A percentile compares a stretch with the other conserved stretches of the same genome.
Conservation (phyloP, 2,329 filamentous ascomycete genomes). For the Xylariaceae sp. region DNA sequence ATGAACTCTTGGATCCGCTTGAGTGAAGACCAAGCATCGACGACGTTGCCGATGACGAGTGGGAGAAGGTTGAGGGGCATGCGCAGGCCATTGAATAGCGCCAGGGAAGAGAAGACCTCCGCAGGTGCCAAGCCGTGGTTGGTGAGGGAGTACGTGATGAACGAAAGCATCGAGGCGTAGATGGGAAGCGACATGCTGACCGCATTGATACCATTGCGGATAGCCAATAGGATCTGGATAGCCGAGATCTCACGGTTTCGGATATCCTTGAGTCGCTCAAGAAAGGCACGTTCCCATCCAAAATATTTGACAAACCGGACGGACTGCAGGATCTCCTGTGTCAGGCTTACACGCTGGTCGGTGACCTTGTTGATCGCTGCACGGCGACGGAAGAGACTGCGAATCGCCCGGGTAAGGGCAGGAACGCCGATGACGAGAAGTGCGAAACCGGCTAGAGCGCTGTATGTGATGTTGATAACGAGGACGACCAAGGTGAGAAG, state of each 20-base stretch:
- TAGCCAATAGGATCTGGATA: slow-evolving; percentile 79
- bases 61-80: slow-evolving; percentile 88
- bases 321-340: slow-evolving; percentile 85
- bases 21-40: slow-evolving; percentile 83
- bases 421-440: slow-evolving; percentile 77
- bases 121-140: slow-evolving; percentile 68
- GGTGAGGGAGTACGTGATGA: slow-evolving; percentile 73
- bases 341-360: slow-evolving; percentile 85
- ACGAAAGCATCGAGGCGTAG: slow-evolving; percentile 92
- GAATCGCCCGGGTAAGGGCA: slow-evolving; percentile 71
- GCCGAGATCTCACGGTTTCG: slow-evolving; percentile 71
- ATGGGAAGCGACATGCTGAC: slow-evolving; percentile 83
- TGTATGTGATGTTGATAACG: slow-evolving; percentile 83
- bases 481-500: slow-evolving; percentile 76
- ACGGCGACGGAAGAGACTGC: slow-evolving; percentile 69
- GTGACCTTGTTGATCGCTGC: slow-evolving; percentile 87
- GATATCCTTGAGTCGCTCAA: slow-evolving; percentile 70
- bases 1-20: slow-evolving; percentile 85
- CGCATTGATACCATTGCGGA: slow-evolving; percentile 81
- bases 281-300: slow-evolving; percentile 87
- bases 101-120: slow-evolving; percentile 85
- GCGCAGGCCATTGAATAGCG: slow-evolving; percentile 86
- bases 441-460: slow-evolving; percentile 81
- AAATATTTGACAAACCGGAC: slow-evolving; percentile 97
- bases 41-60: slow-evolving; percentile 80